Percentiles rank a stretch among this genome's conserved stretches.
Evolutionary conservation across 179 eudicot genomes (phyloP).

Genomic region (Vitellaria paradoxa): DNA sequence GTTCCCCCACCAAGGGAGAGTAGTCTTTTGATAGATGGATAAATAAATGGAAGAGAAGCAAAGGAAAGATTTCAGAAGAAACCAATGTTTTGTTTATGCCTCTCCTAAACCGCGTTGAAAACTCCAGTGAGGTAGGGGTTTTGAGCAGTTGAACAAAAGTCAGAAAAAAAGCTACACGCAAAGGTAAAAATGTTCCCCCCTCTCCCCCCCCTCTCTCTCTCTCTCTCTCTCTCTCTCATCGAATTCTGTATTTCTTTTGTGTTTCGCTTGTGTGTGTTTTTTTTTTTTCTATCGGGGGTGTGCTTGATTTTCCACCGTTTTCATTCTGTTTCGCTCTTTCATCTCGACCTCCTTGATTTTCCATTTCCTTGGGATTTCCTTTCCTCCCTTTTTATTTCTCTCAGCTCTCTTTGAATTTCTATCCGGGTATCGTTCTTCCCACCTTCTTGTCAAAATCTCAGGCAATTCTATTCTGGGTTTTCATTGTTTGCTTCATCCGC

Average conservation of each 20-base stretch:
- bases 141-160: too few relatives aligned
- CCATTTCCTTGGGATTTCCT: not conserved
- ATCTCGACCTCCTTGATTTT: not conserved
- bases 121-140: too few relatives aligned
- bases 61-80: too few relatives aligned
- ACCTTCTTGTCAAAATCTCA: not conserved
- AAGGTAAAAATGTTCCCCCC: too few relatives aligned
- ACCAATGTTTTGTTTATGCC: too few relatives aligned
- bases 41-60: too few relatives aligned
- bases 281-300: not conserved
- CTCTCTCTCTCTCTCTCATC: not conserved
- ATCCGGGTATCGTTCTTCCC: not conserved
- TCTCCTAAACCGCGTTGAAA: too few relatives aligned
- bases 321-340: not conserved
- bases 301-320: not conserved
- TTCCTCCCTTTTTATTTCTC: not conserved
- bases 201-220: too few relatives aligned
- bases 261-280: not conserved
- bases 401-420: not conserved
- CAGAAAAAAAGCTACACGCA: too few relatives aligned
- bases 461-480: not conserved
- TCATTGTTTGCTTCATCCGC: not conserved
- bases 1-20: too few relatives aligned
- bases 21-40: too few relatives aligned
- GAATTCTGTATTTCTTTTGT: not conserved